Evolutionary conservation across 305 asterid species (phyloP).

Genomic region (Fraxinus floribunda): DNA sequence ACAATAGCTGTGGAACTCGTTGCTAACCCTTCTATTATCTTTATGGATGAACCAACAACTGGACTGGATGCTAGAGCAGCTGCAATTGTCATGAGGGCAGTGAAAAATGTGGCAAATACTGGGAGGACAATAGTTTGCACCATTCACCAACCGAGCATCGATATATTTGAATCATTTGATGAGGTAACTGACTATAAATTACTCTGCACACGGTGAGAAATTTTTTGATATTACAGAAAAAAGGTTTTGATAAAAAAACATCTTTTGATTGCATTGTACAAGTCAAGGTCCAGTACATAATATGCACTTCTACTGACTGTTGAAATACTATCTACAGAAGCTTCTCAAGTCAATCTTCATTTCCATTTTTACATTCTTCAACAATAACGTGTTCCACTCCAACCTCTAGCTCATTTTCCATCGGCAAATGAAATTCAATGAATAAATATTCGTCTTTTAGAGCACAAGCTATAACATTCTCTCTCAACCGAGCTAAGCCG

Average conservation of each 20-base stretch:
- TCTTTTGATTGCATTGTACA: neutral
- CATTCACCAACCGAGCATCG: slow-evolving; percentile 82
- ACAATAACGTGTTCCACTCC: neutral
- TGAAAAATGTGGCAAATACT: slow-evolving; percentile 71
- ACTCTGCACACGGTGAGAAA: neutral
- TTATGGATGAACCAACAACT: slow-evolving; percentile 83
- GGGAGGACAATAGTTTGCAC: slow-evolving; percentile 88
- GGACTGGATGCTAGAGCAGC: slow-evolving; percentile 87
- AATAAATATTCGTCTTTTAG: neutral
- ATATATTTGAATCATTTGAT: slow-evolving; percentile 78
- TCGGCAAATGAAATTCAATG: neutral
- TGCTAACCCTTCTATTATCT: slow-evolving; percentile 75
- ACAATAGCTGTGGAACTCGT: slow-evolving; percentile 83
- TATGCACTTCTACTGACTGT: neutral
- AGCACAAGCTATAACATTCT: neutral
- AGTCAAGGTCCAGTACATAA: neutral
- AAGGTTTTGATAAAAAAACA: neutral
- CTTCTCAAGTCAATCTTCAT: neutral
- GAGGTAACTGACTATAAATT: slow-evolving; percentile 47
- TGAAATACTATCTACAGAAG: neutral
- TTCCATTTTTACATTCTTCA: neutral
- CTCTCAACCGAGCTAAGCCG: neutral
- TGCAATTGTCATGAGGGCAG: slow-evolving; percentile 83
- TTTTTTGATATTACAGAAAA: neutral
- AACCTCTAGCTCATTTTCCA: neutral